Percentiles rank a stretch among this genome's conserved stretches.
Evolutionary conservation across 768 basidiomycete genomes (phyloP).

Genomic region (Scleroderma bovista): DNA sequence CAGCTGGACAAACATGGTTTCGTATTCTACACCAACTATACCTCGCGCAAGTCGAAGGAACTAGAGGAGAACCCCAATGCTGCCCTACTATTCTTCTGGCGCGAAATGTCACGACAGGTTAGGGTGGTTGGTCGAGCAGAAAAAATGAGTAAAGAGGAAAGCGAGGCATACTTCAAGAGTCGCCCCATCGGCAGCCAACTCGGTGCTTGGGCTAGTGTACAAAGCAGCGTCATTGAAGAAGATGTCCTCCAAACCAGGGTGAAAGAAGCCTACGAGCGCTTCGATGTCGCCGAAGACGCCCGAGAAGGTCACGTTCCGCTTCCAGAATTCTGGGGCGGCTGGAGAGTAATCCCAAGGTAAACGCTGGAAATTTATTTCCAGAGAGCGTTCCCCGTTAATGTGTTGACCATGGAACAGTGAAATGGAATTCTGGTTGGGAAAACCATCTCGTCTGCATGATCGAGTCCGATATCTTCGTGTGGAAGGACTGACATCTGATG

Average conservation of each 20-base stretch:
- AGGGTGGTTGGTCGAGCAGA: constrained; percentile 84
- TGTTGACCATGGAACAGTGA: constrained; percentile 49
- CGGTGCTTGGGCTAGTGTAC: constrained; percentile 92
- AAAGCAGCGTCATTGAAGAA: constrained; percentile 76
- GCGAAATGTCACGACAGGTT: constrained; percentile 73
- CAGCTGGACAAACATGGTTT: constrained; percentile 86
- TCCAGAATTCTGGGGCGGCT: constrained; percentile 96
- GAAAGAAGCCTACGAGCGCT: constrained; percentile 51
- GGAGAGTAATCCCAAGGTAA: constrained; percentile 87
- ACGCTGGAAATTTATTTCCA: background rate
- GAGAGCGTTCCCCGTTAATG: background rate
- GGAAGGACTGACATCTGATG: constrained; percentile 39
- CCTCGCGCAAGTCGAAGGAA: constrained; percentile 86
- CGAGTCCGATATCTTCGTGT: constrained; percentile 72
- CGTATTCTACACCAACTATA: constrained; percentile 96
- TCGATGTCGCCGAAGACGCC: constrained; percentile 42
- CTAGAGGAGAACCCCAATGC: constrained; percentile 72
- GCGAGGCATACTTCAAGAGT: constrained; percentile 74
- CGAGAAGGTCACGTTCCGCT: constrained; percentile 50
- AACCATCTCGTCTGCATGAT: constrained; percentile 91
- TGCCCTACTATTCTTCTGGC: constrained; percentile 88
- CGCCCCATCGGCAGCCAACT: constrained; percentile 80
- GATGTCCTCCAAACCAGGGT: constrained; percentile 61
- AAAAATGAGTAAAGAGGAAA: constrained; percentile 66
- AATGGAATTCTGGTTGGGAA: constrained; percentile 96